Evolutionary conservation across 179 eudicot species (phyloP).

Genomic region (Spergularia azorica): DNA sequence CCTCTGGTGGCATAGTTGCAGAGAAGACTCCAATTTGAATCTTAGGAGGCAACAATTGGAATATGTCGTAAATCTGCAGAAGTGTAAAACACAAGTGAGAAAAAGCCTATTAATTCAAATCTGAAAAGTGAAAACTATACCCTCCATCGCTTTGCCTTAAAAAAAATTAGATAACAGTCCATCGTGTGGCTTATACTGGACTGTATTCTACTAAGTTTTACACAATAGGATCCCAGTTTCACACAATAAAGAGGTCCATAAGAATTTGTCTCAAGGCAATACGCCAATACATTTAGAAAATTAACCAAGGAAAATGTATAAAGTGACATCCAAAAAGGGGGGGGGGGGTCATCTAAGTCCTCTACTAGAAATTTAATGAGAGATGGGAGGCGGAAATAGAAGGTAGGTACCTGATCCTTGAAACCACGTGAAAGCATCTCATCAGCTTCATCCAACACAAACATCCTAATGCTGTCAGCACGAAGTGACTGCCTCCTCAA

Average conservation of each 20-base stretch:
- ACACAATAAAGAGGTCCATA: no score
- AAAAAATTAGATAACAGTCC: no score
- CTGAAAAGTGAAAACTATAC: neutral
- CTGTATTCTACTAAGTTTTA: neutral
- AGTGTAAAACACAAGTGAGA: neutral
- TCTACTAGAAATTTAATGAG: neutral
- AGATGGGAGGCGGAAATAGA: neutral
- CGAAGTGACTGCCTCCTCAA: conserved; percentile 39
- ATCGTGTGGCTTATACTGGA: no score
- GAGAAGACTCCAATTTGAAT: conserved; percentile 42
- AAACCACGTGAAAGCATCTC: conserved; percentile 47
- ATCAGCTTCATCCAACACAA: conserved; percentile 48
- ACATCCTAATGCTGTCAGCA: conserved; percentile 34
- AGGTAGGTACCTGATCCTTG: conserved; percentile 36
- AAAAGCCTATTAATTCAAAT: neutral
- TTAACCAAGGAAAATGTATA: no score
- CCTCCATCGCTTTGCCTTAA: no score
- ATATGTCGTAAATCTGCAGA: conserved; percentile 38
- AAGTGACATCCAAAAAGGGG: neutral
- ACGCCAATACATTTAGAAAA: no score
- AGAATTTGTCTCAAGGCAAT: no score
- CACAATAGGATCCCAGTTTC: neutral
- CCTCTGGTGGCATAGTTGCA: conserved; percentile 41
- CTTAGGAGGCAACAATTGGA: conserved; percentile 37
- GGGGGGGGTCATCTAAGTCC: neutral